Evolutionary conservation across 1,139 yeast genomes (phyloP), one percentile per base, ranked within the genome.

Genomic region (Debaryomyces psychrophilus): DNA sequence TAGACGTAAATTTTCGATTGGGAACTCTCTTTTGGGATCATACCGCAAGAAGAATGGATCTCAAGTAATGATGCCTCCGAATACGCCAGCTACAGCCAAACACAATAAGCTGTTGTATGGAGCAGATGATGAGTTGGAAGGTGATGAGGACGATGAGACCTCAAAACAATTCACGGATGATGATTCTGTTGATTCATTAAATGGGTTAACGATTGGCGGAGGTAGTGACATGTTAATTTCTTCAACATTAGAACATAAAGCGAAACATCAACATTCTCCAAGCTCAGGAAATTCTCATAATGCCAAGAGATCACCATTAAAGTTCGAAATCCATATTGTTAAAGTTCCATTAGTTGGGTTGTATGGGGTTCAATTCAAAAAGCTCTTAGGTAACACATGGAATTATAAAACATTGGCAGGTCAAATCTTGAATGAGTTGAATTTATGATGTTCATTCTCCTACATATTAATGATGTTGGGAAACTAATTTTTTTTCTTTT

Each of bases 331-430:
- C 51, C 92, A 88, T 65, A 85, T 93, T 54, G 98, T 92, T 41
- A 90, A 90, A 64, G 96, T 93, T 45, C 96, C 97, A 38, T 76
- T 93, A 54, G 87, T 92, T 48, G 90, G 95, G 9, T 75, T 93
- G 51, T 90, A 88, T 55, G 99, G 98, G 65, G 93, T 93, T 44
- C 97, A 92, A 65, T 90, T 93, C 71, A 93, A 92, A 74, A 92
- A 92, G 65, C 78, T 92, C 37, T 79, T 88, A 49, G 99, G 99
- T 58, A 90, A 93, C 65, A 89, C 97, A 2, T 92, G 98, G 98
- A 82, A 87, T 68, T 92, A 92, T 69, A 92, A 92, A 71, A 85
- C 90, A n/a, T 73, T 92, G 64, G 98, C 97, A 2, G 85, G 95
- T 49, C 90, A 85, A 64, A 86, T 92, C 41, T 78, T 92, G 67